Conservation (phyloP, 345 rosid genomes). For the Citrus unshiu region DNA sequence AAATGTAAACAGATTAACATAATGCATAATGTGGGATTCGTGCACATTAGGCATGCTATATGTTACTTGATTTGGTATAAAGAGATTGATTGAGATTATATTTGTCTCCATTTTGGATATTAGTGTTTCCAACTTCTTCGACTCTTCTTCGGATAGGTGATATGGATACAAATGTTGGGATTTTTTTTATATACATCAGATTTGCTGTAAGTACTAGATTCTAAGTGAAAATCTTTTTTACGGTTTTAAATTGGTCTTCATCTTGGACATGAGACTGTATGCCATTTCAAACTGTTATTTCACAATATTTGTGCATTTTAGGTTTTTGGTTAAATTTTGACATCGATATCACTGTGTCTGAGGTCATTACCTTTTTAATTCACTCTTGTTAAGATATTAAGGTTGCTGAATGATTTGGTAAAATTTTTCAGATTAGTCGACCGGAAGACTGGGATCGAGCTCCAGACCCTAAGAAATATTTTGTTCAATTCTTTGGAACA, state of each 20-base stretch:
- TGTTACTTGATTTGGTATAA: not conserved
- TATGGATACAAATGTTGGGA: not conserved
- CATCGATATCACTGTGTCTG: not conserved
- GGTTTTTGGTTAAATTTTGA: not conserved
- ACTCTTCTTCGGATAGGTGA: not conserved
- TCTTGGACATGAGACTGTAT: not conserved
- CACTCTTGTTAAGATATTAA: not conserved
- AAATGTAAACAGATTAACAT: not conserved
- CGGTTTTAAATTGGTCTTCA: not conserved
- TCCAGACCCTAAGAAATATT: conserved; percentile 78
- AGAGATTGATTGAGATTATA: not conserved
- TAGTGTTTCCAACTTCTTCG: not conserved
- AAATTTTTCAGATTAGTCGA: conserved; percentile 63
- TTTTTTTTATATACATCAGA: not conserved
- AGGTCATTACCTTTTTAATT: not conserved
- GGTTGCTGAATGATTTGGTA: not conserved
- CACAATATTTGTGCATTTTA: not conserved
- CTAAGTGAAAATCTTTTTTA: not conserved
- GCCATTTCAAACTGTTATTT: not conserved
- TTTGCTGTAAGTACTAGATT: not conserved
- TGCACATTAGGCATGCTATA: not conserved
- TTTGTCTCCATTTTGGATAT: not conserved
- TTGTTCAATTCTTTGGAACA: conserved; percentile 87
- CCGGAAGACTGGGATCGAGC: conserved; percentile 76
- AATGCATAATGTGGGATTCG: not conserved